Evolutionary conservation across 495 filamentous ascomycete species (phyloP).

Genomic region (Lasiosphaeria miniovina): DNA sequence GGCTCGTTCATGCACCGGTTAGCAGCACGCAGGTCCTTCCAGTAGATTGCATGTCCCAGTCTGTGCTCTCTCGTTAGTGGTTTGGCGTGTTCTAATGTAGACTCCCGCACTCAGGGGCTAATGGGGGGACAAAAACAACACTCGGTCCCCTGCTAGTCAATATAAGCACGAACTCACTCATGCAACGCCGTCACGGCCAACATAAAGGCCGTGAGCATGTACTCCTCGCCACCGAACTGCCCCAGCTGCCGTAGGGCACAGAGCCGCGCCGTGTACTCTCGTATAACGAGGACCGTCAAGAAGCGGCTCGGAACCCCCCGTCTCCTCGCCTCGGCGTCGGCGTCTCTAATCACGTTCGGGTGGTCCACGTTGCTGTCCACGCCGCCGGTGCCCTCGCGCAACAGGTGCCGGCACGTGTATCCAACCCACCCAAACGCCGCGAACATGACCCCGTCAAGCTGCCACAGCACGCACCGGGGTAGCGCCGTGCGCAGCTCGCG

Average conservation of each 20-base stretch:
- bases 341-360: conserved; percentile 27
- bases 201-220: conserved; percentile 40
- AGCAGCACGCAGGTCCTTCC: conserved; percentile 35
- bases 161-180: conserved; percentile 28
- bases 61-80: conserved; percentile 19
- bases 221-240: conserved; percentile 33
- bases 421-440: conserved; percentile 33
- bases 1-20: conserved; percentile 34
- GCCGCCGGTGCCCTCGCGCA: background rate
- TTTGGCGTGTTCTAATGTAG: background rate
- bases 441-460: conserved; percentile 35
- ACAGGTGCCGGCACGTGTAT: conserved; percentile 37
- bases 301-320: conserved; percentile 12
- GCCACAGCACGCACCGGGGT: conserved; percentile 29
- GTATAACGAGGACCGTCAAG: conserved; percentile 32
- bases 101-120: background rate
- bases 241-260: conserved; percentile 26
- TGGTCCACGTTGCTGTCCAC: conserved; percentile 16
- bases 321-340: conserved; percentile 20
- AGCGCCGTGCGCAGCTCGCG: conserved; percentile 20
- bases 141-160: background rate
- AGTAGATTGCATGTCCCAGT: conserved; percentile 39
- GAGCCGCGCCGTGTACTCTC: conserved; percentile 32
- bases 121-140: background rate
- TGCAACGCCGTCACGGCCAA: conserved; percentile 38